A percentile compares a stretch with the other conserved stretches of the same genome.
Conservation (phyloP, 2,329 filamentous ascomycete species). For the Penicillium sp. region DNA sequence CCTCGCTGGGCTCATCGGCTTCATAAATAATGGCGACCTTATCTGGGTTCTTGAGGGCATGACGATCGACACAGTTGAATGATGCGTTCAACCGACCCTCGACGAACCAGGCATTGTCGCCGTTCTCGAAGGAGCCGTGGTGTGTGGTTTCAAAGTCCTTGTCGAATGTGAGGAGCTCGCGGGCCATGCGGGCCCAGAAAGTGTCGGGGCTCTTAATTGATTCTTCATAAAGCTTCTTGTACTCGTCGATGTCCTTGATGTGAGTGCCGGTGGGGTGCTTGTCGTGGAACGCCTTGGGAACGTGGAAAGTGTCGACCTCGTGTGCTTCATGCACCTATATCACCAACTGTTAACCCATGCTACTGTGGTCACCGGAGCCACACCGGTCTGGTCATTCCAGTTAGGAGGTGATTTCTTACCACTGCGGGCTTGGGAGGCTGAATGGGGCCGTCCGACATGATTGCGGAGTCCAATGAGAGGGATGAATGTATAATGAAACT, state of each 20-base stretch:
- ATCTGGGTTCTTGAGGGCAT: conserved; percentile 91
- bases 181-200: conserved; percentile 85
- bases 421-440: conserved; percentile 38
- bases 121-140: conserved; percentile 70
- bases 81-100: conserved; percentile 93
- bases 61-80: conserved; percentile 95
- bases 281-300: conserved; percentile 55
- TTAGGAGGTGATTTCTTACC: conserved; percentile 32
- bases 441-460: conserved; percentile 40
- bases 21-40: conserved; percentile 98
- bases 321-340: conserved; percentile 47
- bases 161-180: conserved; percentile 86
- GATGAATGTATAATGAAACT: not conserved
- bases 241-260: conserved; percentile 59
- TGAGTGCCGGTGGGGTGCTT: conserved; percentile 63
- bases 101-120: conserved; percentile 91
- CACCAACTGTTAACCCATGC: conserved; percentile 12
- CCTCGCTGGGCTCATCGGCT: conserved; percentile 83
- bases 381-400: not conserved
- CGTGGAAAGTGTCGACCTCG: conserved; percentile 52
- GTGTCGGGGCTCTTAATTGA: conserved; percentile 85
- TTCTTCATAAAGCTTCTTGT: conserved; percentile 67
- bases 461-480: conserved; percentile 12
- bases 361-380: not conserved
- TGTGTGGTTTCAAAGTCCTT: conserved; percentile 88